A percentile compares a stretch with the other conserved stretches of the same genome.
phyloP scores from a whole-genome alignment of 2,329 filamentous ascomycete species.

The Talaromyces albobiverticillius region DNA sequence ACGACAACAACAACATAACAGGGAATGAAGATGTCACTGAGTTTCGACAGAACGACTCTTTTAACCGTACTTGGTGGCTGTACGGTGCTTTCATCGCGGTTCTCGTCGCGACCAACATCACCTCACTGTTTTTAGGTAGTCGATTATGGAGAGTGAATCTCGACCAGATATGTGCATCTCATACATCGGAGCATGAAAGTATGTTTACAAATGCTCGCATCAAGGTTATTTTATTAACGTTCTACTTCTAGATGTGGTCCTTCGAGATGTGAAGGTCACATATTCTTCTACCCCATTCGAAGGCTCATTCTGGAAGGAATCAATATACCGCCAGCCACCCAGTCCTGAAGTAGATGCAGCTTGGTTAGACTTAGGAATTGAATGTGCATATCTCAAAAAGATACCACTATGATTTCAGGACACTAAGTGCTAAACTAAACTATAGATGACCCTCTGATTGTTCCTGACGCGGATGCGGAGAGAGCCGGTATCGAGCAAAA shows the following conservation, averaged over 20 bases:
- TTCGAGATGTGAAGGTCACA: constrained; percentile 36
- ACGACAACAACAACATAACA: neutral
- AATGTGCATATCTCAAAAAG: constrained; percentile 42
- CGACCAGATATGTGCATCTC: neutral
- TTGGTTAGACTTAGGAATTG: constrained; percentile 52
- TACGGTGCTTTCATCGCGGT: neutral
- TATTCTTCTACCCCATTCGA: constrained; percentile 51
- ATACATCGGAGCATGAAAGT: neutral
- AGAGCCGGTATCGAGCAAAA: constrained; percentile 51
- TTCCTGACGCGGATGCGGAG: constrained; percentile 50
- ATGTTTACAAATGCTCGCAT: neutral
- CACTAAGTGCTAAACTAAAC: neutral
- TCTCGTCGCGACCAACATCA: neutral
- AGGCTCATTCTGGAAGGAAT: constrained; percentile 55
- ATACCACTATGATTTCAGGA: neutral
- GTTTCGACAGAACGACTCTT: neutral
- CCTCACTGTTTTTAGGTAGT: neutral
- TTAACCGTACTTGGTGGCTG: neutral
- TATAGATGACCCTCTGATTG: constrained; percentile 47
- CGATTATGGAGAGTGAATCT: neutral
- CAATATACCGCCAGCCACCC: constrained; percentile 51
- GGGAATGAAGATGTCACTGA: neutral
- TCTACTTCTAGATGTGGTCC: neutral
- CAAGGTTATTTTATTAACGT: neutral
- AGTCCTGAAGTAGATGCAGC: constrained; percentile 56